Conservation (phyloP, 140 eudicot species). For the Cichorium intybus region DNA sequence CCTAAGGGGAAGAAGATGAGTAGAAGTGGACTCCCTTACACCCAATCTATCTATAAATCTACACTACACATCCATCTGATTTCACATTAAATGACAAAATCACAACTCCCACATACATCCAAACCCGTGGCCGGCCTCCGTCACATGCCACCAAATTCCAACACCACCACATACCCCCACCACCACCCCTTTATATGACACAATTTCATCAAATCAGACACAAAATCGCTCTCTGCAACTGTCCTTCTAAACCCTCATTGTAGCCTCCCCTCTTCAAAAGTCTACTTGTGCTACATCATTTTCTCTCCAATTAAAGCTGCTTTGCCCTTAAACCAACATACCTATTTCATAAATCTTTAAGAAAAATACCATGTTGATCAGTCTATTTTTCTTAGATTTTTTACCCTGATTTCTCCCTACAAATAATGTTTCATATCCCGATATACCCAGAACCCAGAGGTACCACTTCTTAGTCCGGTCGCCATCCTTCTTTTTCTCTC, state of each 20-base stretch:
- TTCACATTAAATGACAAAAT: constrained; percentile 53
- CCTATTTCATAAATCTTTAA: constrained; percentile 25
- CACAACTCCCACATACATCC: constrained; percentile 50
- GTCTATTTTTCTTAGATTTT: constrained; percentile 45
- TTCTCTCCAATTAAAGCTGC: constrained; percentile 33
- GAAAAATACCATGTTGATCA: constrained; percentile 27
- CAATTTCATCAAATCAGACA: constrained; percentile 16
- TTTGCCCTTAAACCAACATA: constrained; percentile 38
- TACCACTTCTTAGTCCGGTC: constrained; percentile 70
- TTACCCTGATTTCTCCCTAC: constrained; percentile 30
- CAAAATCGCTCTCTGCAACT: constrained; percentile 37
- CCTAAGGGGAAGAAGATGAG: constrained; percentile 28
- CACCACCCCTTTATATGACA: constrained; percentile 44
- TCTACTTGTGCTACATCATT: constrained; percentile 30
- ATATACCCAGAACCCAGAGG: constrained; percentile 37
- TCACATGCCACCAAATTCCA: constrained; percentile 75
- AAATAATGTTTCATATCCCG: constrained; percentile 56
- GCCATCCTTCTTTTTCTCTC: constrained; percentile 42
- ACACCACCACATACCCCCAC: constrained; percentile 25
- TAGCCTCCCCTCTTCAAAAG: constrained; percentile 24
- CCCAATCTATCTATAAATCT: constrained; percentile 18
- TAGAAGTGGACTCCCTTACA: constrained; percentile 22
- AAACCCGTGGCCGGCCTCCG: constrained; percentile 64
- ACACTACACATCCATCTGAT: constrained; percentile 16
- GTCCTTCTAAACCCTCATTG: constrained; percentile 37